Percentiles rank a stretch among this genome's conserved stretches.
Evolutionary conservation across 73 alveolate species (phyloP).

Genomic region (Urostyla sp.): DNA sequence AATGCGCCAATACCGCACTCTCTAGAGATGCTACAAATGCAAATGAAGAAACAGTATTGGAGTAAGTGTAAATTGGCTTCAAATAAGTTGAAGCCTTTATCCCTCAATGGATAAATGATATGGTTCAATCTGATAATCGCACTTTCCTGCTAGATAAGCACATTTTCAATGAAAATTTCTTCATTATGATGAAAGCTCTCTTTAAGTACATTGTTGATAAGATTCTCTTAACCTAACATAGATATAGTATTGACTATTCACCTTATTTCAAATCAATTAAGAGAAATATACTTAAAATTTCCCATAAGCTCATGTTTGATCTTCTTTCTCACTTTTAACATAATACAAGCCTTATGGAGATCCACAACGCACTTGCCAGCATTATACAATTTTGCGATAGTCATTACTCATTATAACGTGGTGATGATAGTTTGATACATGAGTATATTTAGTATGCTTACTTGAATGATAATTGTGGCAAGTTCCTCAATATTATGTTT

Average conservation of each 20-base stretch:
- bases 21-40: conserved; percentile 57
- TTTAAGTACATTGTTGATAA: conserved; percentile 43
- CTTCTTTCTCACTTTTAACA: conserved; percentile 15
- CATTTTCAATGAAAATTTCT: conserved; percentile 15
- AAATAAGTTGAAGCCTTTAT: not conserved
- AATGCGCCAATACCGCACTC: conserved; percentile 68
- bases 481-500: conserved; percentile 6
- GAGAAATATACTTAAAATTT: not conserved
- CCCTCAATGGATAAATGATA: conserved; percentile 35
- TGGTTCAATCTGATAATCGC: not conserved
- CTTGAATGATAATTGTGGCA: not conserved
- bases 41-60: conserved; percentile 2
- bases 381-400: conserved; percentile 43
- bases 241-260: not conserved
- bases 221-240: conserved; percentile 9
- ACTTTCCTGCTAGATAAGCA: conserved; percentile 32
- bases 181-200: not conserved
- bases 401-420: conserved; percentile 2
- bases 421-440: not conserved
- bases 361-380: conserved; percentile 2
- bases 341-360: conserved; percentile 28
- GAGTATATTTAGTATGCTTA: not conserved
- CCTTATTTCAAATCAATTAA: conserved; percentile 20
- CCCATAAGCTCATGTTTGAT: conserved; percentile 41
- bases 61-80: conserved; percentile 16